Base-by-base conservation (phyloP, 139 green algal genomes). In the Edaphochlamys debaryana region DNA sequence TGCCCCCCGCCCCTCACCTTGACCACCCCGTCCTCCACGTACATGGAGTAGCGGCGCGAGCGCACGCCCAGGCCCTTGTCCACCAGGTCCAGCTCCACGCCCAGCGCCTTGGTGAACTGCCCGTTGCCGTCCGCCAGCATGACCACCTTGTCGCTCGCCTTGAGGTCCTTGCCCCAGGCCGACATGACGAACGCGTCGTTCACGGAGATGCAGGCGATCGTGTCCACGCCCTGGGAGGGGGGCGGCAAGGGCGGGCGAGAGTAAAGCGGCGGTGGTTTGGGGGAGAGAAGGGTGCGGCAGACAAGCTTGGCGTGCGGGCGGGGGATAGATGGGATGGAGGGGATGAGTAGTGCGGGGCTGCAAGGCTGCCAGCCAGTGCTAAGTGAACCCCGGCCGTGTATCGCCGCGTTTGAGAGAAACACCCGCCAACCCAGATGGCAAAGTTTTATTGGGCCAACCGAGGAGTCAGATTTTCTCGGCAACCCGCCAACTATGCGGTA, bases 121-220 rank as follows among this genome's bases (percentile, higher is more conserved):
- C 89, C 95, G 76, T 92, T 95, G 66, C 95, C 95, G 86, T 99
- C 96, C 23, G 97, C 97, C 67, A 99, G 89, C 95, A 99, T 95
- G 54, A 99, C 70, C 29, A 99, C 72, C 90, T 98, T 98, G 88
- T 93, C 95, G 37, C 91, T 92, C 3, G 32, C n/a, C 52, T 64
- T 56, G 50, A 92, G 84, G 38, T 75, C 87, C 90, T 99, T 98
- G 84, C 94, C 95, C 97, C 97, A 99, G 2, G 97, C 97, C 37
- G 96, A 91, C 95, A 98, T 97, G 20, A 99, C 97, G 86, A 99
- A 99, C 5, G 96, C 93, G 85, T 99, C 96, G 73, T 99, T 99
- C 7, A 99, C 97, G 27, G 92, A 92, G 25, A 99, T 87, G 88
- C 97, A 99, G 11, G 91, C 95, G 69, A 99, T 97, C 30, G 91